Base-by-base conservation (phyloP, 2,329 filamentous ascomycete species). In the Hymenoscyphus fraxineus region DNA sequence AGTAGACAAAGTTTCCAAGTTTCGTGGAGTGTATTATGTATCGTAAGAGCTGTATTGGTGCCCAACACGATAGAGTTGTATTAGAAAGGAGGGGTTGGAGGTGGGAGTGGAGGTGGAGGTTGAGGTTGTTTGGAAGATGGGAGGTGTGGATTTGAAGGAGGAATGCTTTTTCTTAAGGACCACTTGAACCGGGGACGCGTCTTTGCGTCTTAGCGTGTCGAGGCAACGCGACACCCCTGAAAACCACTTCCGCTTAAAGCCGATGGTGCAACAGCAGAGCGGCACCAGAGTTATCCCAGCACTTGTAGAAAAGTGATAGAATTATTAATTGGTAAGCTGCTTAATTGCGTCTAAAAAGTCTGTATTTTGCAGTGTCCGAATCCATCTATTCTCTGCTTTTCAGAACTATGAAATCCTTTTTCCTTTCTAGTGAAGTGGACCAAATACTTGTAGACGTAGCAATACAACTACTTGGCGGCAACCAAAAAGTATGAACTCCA, bases 141-240 rank as follows among this genome's bases (percentile, higher is more conserved):
- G 60, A 63, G 66, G 60, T 64, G 54, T 27, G 63, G 57, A 65
- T 6, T 35, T 35, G 67, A 62, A 40, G 65, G 54, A 51, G 67
- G 61, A 58, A 60, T 60, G 58, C 60, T 64, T 61, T 64, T 41
- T 56, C 62, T 54, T 60, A 40, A 64, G 60, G 55, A 56, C 19
- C 39, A 16, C n/a, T 51, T 51, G 44, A 51, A 22, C 44, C 44
- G 44, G 19, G 44, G 44, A 51, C 67, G 69, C 67, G 67, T 66
- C 60, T 57, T 60, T 64, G 64, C 64, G 60, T 67, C 65, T n/a
- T 54, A 54, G 47, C 47, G 19, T 54, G 19, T 27, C 19, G 66
- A 62, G 63, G 67, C 63, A 69, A 68, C 66, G 65, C 67, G 65
- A 68, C 68, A 70, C 68, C 69, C 70, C 68, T 71, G 70, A 69